Percentiles rank a stretch among this genome's conserved stretches.
These are phyloP conservation scores for Paramecium tetraurelia DNA, from an alignment of 73 alveolate genomes.

Conservation along the genomic window DNA sequence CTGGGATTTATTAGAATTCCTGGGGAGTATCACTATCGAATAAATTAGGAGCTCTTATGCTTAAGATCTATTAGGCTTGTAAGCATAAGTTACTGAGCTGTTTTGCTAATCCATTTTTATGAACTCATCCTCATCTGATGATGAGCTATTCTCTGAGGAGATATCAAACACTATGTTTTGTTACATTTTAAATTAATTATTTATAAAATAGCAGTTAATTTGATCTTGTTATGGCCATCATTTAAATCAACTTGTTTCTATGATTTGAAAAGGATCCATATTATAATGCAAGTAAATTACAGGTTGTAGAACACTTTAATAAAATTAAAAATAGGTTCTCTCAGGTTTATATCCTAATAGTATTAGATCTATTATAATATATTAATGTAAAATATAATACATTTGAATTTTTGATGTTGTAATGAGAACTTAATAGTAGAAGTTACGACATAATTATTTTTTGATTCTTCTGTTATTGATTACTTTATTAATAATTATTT, in stretches of 20 bases:
- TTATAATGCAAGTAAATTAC: background rate
- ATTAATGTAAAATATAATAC: background rate
- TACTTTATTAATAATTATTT: background rate
- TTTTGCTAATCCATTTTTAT: background rate
- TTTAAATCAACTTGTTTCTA: background rate
- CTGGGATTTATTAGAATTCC: background rate
- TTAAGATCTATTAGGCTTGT: background rate
- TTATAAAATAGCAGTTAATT: background rate
- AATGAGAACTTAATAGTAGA: background rate
- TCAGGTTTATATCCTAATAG: background rate
- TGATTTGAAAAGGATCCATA: background rate
- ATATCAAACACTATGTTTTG: background rate
- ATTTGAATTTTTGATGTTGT: background rate
- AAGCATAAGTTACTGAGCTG: background rate
- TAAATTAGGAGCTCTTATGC: conserved; percentile 39
- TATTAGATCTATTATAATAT: background rate
- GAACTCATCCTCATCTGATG: background rate
- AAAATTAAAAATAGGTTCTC: background rate
- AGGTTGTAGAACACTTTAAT: background rate
- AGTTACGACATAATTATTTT: background rate
- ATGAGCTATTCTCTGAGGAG: background rate
- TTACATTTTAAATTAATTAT: background rate
- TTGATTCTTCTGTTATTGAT: background rate
- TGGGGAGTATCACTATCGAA: background rate
- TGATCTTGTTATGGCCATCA: background rate